Conservation (phyloP, 331 rosid genomes). For the Erythrophleum ivorense region DNA sequence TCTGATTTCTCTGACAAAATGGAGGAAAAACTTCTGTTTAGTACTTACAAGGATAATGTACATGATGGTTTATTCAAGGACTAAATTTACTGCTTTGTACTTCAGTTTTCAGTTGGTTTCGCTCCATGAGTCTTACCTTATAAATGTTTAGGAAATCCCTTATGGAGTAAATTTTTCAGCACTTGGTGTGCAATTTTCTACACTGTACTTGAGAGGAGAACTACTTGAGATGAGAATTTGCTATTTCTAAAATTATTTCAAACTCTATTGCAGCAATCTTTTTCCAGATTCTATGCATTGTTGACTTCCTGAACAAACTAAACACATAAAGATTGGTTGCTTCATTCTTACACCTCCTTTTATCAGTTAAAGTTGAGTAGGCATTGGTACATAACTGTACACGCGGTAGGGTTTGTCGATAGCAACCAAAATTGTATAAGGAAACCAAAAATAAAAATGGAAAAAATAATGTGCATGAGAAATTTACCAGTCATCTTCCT, state of each 20-base stretch:
- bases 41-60: background rate
- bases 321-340: background rate
- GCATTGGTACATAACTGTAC: background rate
- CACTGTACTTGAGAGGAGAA: background rate
- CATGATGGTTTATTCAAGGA: background rate
- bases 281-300: background rate
- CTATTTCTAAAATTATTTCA: background rate
- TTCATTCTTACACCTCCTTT: background rate
- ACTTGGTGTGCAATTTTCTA: background rate
- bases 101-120: background rate
- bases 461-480: background rate
- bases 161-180: background rate
- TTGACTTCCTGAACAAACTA: background rate
- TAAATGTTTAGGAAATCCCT: background rate
- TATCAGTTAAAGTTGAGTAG: background rate
- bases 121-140: background rate
- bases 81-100: background rate
- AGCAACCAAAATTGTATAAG: background rate
- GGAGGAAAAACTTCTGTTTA: background rate
- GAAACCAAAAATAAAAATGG: background rate
- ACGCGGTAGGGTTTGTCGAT: background rate
- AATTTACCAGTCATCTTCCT: slow-evolving; percentile 8
- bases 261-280: background rate
- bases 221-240: background rate
- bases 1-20: background rate